Percentiles rank a stretch among this genome's conserved stretches.
Conservation (phyloP, 768 basidiomycete species). For the Pulveroboletus sp. region DNA sequence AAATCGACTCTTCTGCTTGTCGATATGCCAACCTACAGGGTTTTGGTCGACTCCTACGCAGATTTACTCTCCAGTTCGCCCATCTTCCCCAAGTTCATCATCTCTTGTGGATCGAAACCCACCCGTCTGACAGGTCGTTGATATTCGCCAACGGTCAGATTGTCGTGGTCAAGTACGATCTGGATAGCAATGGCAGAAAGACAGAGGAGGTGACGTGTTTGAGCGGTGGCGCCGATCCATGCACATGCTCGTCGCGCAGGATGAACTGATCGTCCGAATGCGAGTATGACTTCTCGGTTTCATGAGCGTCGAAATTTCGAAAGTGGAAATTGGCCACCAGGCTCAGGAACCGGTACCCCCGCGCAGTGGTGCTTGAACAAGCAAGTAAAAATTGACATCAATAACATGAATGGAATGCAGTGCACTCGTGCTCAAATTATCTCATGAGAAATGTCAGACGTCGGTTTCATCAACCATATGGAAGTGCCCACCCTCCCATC, state of each 20-base stretch:
- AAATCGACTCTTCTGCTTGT: no score
- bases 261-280: slow-evolving; percentile 63
- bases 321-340: no score
- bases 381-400: no score
- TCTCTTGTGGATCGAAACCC: slow-evolving; percentile 73
- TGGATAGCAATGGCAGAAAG: slow-evolving; percentile 43
- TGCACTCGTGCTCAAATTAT: no score
- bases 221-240: slow-evolving; percentile 61
- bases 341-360: no score
- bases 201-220: slow-evolving; percentile 36
- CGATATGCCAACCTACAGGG: slow-evolving; percentile 29
- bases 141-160: slow-evolving; percentile 68
- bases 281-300: no score
- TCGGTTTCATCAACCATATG: no score
- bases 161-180: slow-evolving; percentile 53
- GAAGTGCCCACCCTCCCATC: no score
- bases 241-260: slow-evolving; percentile 56
- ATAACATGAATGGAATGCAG: no score
- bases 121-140: slow-evolving; percentile 53
- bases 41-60: slow-evolving; percentile 65
- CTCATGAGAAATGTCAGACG: no score
- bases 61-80: slow-evolving; percentile 56
- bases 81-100: slow-evolving; percentile 43
- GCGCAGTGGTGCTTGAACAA: no score
- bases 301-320: no score